Conservation (phyloP, 495 filamentous ascomycete genomes). For the Filosporella fistucella region DNA sequence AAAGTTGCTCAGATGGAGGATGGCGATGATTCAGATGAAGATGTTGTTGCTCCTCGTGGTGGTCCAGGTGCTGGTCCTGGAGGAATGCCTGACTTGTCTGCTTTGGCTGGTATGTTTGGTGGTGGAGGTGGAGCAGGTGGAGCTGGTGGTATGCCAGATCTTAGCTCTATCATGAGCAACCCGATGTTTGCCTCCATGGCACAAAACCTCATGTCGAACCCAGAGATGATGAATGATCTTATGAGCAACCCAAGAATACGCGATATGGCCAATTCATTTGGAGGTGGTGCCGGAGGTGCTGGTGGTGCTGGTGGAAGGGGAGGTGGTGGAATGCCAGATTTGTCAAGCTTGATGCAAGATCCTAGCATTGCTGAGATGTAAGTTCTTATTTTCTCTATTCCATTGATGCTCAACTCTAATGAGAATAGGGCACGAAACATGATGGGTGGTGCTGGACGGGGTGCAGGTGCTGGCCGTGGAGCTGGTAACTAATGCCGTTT, state of each 20-base stretch:
- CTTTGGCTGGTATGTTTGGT: slow-evolving; percentile 69
- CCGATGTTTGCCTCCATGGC: slow-evolving; percentile 97
- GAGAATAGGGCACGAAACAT: slow-evolving; percentile 65
- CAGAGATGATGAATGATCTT: slow-evolving; percentile 78
- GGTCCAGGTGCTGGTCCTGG: slow-evolving; percentile 54
- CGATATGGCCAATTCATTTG: slow-evolving; percentile 72
- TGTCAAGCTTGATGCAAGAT: slow-evolving; percentile 80
- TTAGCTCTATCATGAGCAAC: slow-evolving; percentile 85
- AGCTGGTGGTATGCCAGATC: slow-evolving; percentile 74
- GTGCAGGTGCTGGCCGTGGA: slow-evolving; percentile 44
- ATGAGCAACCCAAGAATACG: slow-evolving; percentile 91
- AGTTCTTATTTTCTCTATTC: slow-evolving; percentile 35
- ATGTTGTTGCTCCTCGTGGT: slow-evolving; percentile 28
- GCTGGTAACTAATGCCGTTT: slow-evolving; percentile 21
- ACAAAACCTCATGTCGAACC: slow-evolving; percentile 94
- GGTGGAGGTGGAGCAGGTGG: slow-evolving; percentile 40
- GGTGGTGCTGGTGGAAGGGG: slow-evolving; percentile 44
- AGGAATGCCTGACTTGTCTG: slow-evolving; percentile 75
- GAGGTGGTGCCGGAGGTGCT: slow-evolving; percentile 36
- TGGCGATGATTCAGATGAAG: slow-evolving; percentile 39
- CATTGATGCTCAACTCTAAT: slow-evolving; percentile 15
- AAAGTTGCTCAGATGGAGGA: slow-evolving; percentile 69
- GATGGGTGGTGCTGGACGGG: slow-evolving; percentile 59
- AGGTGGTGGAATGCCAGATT: slow-evolving; percentile 74
- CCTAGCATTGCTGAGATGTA: slow-evolving; percentile 90